A percentile compares a stretch with the other conserved stretches of the same genome.
phyloP scores from a whole-genome alignment of 495 filamentous ascomycete species.

The Aspergillus cavernicola region DNA sequence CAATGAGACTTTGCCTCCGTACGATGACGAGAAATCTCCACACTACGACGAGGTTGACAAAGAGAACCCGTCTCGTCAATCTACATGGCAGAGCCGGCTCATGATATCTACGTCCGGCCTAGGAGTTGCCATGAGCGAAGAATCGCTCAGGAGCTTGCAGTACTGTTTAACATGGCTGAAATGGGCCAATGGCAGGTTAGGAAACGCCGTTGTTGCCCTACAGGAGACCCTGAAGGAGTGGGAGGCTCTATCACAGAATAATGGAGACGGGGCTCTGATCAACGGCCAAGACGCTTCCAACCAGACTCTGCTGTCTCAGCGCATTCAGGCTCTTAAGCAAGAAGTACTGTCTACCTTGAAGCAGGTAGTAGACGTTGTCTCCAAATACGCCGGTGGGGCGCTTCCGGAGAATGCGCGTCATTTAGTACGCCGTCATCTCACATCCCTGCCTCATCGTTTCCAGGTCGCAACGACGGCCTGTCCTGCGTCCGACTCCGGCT shows the following conservation, averaged over 20 bases:
- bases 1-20: slow-evolving; percentile 70
- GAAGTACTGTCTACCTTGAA: slow-evolving; percentile 76
- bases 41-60: slow-evolving; percentile 56
- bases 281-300: slow-evolving; percentile 23
- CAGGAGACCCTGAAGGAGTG: slow-evolving; percentile 71
- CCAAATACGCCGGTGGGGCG: slow-evolving; percentile 77
- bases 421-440: slow-evolving; percentile 73
- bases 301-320: slow-evolving; percentile 47
- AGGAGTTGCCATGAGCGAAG: slow-evolving; percentile 81
- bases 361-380: slow-evolving; percentile 72
- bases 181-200: slow-evolving; percentile 71
- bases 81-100: slow-evolving; percentile 71
- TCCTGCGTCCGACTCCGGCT: slow-evolving; percentile 34
- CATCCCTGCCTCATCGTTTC: slow-evolving; percentile 74
- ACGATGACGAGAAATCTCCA: slow-evolving; percentile 71
- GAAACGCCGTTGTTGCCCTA: slow-evolving; percentile 63
- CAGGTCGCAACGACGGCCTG: slow-evolving; percentile 48
- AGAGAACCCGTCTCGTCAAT: slow-evolving; percentile 31
- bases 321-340: slow-evolving; percentile 64
- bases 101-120: slow-evolving; percentile 81
- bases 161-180: slow-evolving; percentile 74
- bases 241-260: slow-evolving; percentile 45
- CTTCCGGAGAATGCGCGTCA: slow-evolving; percentile 78
- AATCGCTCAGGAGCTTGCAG: slow-evolving; percentile 70
- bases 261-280: slow-evolving; percentile 18